These are phyloP conservation scores for Heterobasidion annosum DNA, from an alignment of 1,284 basidiomycete species.

Conservation along the genomic window DNA sequence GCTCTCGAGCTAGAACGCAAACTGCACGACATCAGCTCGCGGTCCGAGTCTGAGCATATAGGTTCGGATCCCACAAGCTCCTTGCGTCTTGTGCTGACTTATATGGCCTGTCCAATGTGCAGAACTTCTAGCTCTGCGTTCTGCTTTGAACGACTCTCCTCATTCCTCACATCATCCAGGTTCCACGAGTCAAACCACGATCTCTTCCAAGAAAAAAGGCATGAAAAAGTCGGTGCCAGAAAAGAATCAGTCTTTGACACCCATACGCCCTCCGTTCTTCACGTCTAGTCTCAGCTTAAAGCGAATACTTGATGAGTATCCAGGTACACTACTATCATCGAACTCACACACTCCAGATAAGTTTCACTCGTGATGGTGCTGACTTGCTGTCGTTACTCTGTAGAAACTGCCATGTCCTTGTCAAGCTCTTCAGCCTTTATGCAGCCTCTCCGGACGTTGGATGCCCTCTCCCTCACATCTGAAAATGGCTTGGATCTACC, in stretches of 20 bases:
- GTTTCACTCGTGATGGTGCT: too few species aligned
- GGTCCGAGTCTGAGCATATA: neutral
- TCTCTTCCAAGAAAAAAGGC: neutral
- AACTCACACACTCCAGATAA: too few species aligned
- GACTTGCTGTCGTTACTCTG: neutral
- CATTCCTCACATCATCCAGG: neutral
- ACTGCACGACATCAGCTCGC: neutral
- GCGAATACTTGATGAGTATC: neutral
- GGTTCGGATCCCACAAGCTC: neutral
- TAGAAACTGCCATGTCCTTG: neutral
- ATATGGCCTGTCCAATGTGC: neutral
- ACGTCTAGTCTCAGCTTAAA: neutral
- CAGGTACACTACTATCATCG: neutral
- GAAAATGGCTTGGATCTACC: neutral
- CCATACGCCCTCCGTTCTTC: neutral
- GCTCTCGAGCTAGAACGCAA: neutral
- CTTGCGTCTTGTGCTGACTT: neutral
- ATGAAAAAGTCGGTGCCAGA: neutral
- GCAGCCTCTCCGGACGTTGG: neutral
- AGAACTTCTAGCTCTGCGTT: neutral
- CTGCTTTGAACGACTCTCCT: neutral
- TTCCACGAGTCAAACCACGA: neutral
- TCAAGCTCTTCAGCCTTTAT: neutral
- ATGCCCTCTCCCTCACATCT: neutral
- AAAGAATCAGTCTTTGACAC: neutral